phyloP scores from a whole-genome alignment of 2,329 filamentous ascomycete species.

The Ascochyta rabiei region DNA sequence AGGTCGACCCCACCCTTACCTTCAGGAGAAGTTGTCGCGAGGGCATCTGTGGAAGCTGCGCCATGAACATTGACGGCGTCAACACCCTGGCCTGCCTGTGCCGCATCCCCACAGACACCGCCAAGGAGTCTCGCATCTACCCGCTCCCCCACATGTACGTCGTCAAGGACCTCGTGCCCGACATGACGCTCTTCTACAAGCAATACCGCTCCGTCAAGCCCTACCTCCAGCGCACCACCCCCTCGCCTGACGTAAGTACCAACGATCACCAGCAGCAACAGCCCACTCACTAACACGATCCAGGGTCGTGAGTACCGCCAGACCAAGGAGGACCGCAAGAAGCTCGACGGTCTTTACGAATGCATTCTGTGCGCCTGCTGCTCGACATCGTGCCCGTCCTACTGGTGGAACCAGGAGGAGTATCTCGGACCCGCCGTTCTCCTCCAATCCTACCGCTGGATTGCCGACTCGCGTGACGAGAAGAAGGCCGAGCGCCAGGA shows the following conservation, averaged over 20 bases:
- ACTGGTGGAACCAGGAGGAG: slow-evolving; percentile 99
- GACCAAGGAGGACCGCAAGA: slow-evolving; percentile 88
- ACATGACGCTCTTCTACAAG: slow-evolving; percentile 99
- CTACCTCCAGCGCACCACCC: slow-evolving; percentile 90
- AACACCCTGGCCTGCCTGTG: slow-evolving; percentile 98
- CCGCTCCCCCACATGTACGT: slow-evolving; percentile 98
- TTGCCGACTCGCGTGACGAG: slow-evolving; percentile 94
- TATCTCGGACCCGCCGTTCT: slow-evolving; percentile 97
- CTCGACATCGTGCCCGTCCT: slow-evolving; percentile 98
- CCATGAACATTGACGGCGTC: slow-evolving; percentile 99
- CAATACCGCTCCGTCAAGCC: slow-evolving; percentile 99
- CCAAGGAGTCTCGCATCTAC: slow-evolving; percentile 90
- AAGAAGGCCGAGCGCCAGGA: slow-evolving; percentile 84
- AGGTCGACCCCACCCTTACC: slow-evolving; percentile 93
- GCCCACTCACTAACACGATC: slow-evolving; percentile 25
- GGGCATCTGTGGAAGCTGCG: slow-evolving; percentile 97
- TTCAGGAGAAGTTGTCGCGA: slow-evolving; percentile 96
- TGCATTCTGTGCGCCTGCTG: slow-evolving; percentile 99
- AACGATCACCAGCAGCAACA: not conserved
- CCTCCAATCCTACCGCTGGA: slow-evolving; percentile 97
- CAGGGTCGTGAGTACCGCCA: slow-evolving; percentile 93
- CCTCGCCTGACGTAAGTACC: slow-evolving; percentile 75
- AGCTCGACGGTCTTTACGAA: slow-evolving; percentile 97
- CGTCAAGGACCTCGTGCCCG: slow-evolving; percentile 97
- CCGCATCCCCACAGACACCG: slow-evolving; percentile 86